Evolutionary conservation across 108 stramenopile genomes (phyloP).

Genomic region (Epipyxis sp.): DNA sequence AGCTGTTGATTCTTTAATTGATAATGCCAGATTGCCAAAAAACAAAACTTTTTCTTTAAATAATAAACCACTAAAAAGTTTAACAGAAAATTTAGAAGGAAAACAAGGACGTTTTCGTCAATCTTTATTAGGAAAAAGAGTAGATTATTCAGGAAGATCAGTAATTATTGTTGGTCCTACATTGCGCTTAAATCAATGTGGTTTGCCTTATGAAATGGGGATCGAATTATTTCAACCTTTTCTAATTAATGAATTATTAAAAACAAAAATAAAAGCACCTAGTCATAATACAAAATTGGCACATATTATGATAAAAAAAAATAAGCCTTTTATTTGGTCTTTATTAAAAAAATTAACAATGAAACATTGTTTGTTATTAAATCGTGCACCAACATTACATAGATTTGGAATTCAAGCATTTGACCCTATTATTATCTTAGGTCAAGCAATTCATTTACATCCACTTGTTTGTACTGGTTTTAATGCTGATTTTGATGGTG

Average conservation of each 20-base stretch:
- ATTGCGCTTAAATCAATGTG: slow-evolving; percentile 27
- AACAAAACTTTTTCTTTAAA: slow-evolving; percentile 20
- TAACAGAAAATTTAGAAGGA: slow-evolving; percentile 22
- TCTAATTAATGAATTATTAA: slow-evolving; percentile 31
- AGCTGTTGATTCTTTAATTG: slow-evolving; percentile 24
- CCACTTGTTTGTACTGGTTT: slow-evolving; percentile 27
- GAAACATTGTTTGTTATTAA: slow-evolving; percentile 27
- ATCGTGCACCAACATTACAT: slow-evolving; percentile 30
- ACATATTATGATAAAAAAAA: slow-evolving; percentile 27
- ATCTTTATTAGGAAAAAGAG: slow-evolving; percentile 28
- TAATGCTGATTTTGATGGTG: slow-evolving; percentile 32
- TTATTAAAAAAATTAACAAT: slow-evolving; percentile 31
- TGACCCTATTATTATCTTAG: slow-evolving; percentile 29
- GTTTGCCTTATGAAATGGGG: slow-evolving; percentile 24
- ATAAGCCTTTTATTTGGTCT: slow-evolving; percentile 22
- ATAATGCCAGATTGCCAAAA: slow-evolving; percentile 28
- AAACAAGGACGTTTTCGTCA: slow-evolving; percentile 26
- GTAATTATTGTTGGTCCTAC: slow-evolving; percentile 22
- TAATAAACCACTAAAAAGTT: slow-evolving; percentile 31
- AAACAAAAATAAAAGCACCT: slow-evolving; percentile 22
- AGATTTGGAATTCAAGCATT: slow-evolving; percentile 28
- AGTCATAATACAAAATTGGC: slow-evolving; percentile 31
- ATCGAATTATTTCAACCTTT: slow-evolving; percentile 31
- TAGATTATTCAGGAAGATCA: slow-evolving; percentile 24
- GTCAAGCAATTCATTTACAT: slow-evolving; percentile 27